A percentile compares a stretch with the other conserved stretches of the same genome.
phyloP scores from a whole-genome alignment of 169 alveolate species.

The Babesia gibsoni region DNA sequence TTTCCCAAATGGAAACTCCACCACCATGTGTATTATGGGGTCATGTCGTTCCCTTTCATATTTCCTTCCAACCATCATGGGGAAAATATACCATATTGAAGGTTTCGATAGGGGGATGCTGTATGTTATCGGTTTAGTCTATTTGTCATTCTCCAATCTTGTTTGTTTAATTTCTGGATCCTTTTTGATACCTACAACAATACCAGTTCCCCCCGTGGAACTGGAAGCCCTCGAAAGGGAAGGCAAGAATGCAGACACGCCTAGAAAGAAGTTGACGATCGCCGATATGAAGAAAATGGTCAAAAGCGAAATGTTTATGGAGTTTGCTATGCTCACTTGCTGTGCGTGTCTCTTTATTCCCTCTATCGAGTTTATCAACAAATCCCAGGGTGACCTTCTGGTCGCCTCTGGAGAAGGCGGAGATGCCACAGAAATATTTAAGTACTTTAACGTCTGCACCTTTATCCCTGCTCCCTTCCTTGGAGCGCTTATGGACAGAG shows the following conservation, averaged over 20 bases:
- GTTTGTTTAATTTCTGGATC: conserved; percentile 12
- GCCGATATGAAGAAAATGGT: not conserved
- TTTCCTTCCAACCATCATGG: conserved; percentile 28
- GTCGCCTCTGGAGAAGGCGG: conserved; percentile 27
- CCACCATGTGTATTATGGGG: conserved; percentile 41
- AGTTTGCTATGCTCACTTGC: not conserved
- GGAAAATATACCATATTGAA: not conserved
- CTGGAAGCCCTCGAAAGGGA: not conserved
- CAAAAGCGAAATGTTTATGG: conserved; percentile 15
- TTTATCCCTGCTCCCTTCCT: conserved; percentile 53
- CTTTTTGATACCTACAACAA: conserved; percentile 1
- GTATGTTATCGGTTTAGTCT: conserved; percentile 11
- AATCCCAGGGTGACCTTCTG: conserved; percentile 37
- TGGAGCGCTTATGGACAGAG: conserved; percentile 42
- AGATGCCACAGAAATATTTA: conserved; percentile 14
- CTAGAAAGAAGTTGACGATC: not conserved
- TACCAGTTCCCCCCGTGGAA: conserved; percentile 1
- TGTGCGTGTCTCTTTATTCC: conserved; percentile 26
- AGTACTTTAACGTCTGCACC: conserved; percentile 20
- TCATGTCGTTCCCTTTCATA: conserved; percentile 38
- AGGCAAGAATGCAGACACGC: too few relatives aligned
- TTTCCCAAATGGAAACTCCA: conserved; percentile 35
- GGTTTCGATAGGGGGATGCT: not conserved
- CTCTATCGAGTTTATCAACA: conserved; percentile 35
- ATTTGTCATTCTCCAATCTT: conserved; percentile 11